phyloP scores from a whole-genome alignment of 2,329 filamentous ascomycete species.

The Talaromyces piceae region DNA sequence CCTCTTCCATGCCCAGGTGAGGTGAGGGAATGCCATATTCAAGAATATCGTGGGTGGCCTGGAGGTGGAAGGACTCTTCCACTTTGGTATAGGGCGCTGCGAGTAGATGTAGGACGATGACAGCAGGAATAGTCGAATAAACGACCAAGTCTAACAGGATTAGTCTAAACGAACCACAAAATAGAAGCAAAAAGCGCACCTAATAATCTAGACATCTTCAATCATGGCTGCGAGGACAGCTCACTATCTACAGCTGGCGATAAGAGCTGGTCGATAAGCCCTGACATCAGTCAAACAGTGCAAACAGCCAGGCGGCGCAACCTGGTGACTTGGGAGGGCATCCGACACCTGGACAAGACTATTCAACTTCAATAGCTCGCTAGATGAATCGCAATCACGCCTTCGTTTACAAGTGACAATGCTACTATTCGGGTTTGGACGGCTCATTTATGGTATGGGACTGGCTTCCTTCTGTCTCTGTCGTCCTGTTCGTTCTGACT shows the following conservation, averaged over 20 bases:
- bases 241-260: background rate
- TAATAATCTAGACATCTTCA: conserved; percentile 10
- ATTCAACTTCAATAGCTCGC: conserved; percentile 13
- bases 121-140: conserved; percentile 51
- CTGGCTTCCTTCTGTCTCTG: background rate
- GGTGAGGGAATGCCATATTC: conserved; percentile 62
- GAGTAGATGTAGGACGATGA: conserved; percentile 62
- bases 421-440: conserved; percentile 63
- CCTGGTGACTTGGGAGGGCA: conserved; percentile 8
- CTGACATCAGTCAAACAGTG: conserved; percentile 7
- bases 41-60: conserved; percentile 85
- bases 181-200: conserved; percentile 3
- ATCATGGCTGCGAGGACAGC: background rate
- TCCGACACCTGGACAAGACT: background rate
- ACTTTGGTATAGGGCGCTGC: conserved; percentile 89
- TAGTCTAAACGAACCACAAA: background rate
- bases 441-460: conserved; percentile 63
- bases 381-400: conserved; percentile 14
- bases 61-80: conserved; percentile 96
- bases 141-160: conserved; percentile 16
- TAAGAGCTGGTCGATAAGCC: background rate
- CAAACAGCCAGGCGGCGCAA: conserved; percentile 5
- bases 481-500: background rate
- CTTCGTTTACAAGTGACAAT: conserved; percentile 38
- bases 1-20: conserved; percentile 1